Percentiles rank a stretch among this genome's conserved stretches.
Evolutionary conservation across 192 early-diverging fungal genomes (phyloP).

Genomic region (Rhizophagus prolifer): DNA sequence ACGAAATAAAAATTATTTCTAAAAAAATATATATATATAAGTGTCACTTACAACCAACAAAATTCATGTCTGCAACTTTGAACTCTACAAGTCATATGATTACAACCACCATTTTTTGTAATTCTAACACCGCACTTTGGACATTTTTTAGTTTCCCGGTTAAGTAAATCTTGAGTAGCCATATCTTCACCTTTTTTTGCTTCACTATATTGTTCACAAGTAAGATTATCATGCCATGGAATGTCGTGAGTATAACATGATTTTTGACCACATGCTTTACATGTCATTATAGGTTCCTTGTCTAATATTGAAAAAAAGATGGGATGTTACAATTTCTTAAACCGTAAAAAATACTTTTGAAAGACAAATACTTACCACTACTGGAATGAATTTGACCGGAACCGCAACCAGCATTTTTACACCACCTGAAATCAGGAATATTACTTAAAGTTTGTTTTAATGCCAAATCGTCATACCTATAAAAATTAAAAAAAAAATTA

Average conservation of each 20-base stretch:
- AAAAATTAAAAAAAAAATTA: neutral
- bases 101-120: conserved; percentile 23
- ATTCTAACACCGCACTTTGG: conserved; percentile 24
- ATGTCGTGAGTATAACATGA: conserved; percentile 19
- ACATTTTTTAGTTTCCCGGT: conserved; percentile 13
- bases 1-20: neutral
- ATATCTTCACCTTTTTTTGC: neutral
- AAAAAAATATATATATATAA: neutral
- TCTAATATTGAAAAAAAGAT: neutral
- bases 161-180: neutral
- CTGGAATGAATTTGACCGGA: neutral
- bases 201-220: conserved; percentile 7
- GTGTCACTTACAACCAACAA: conserved; percentile 22
- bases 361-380: neutral
- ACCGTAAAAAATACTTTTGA: too few relatives aligned
- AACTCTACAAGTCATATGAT: conserved; percentile 28
- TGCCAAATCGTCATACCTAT: neutral
- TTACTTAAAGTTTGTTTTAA: neutral
- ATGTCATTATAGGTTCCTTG: conserved; percentile 23
- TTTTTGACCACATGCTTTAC: neutral
- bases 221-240: conserved; percentile 2
- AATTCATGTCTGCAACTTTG: conserved; percentile 18
- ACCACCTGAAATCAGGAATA: neutral
- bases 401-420: neutral
- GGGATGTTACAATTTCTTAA: too few relatives aligned